Conservation (phyloP, 148 eudicot species). For the Silene uniflora region DNA sequence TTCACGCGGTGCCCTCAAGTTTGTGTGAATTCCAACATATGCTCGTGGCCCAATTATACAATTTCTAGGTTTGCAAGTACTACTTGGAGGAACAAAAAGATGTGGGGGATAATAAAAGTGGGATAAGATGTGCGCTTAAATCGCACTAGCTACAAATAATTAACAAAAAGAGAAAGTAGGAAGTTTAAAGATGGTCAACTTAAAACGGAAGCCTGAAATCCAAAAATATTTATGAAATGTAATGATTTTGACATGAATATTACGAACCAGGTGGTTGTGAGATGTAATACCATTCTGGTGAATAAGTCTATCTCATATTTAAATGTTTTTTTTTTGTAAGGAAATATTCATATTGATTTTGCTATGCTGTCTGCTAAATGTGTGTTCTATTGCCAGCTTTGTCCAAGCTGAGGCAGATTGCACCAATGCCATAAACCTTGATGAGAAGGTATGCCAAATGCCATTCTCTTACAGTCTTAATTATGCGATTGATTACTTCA, state of each 20-base stretch:
- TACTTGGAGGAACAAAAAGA: background rate
- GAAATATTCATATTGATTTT: background rate
- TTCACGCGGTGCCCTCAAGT: background rate
- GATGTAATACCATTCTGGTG: background rate
- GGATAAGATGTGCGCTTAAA: background rate
- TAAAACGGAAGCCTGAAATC: background rate
- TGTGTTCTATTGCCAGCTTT: slow-evolving; percentile 45
- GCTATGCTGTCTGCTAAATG: background rate
- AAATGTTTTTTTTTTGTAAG: background rate
- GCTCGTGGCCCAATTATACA: background rate
- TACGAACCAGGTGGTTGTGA: background rate
- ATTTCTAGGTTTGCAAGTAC: no score
- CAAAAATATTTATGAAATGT: background rate
- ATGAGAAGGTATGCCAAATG: slow-evolving; percentile 61
- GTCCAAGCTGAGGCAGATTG: slow-evolving; percentile 81
- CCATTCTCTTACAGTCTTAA: no score
- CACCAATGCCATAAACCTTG: slow-evolving; percentile 76
- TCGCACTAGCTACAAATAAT: no score
- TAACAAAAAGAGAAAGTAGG: background rate
- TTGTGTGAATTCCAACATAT: background rate
- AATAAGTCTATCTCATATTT: background rate
- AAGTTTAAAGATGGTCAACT: background rate
- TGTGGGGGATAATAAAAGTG: background rate
- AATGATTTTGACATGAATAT: background rate
- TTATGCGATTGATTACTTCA: slow-evolving; percentile 3